Conservation (phyloP, 1,284 basidiomycete genomes). For the Apiotrichum sp. region DNA sequence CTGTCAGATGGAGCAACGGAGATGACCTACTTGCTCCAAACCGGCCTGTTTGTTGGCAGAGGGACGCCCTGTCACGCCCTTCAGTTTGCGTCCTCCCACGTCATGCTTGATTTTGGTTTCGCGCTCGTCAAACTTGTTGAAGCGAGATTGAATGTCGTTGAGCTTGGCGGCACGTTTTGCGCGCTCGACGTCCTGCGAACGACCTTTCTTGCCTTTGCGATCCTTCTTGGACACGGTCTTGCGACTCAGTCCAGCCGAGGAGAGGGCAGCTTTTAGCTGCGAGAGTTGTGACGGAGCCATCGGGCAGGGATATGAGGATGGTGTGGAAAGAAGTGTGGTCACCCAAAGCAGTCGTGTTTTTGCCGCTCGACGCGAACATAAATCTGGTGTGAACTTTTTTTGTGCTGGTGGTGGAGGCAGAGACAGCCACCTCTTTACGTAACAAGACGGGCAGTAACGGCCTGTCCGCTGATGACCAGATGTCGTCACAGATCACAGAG, state of each 20-base stretch:
- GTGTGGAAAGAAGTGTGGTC: background rate
- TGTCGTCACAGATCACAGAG: too few relatives aligned
- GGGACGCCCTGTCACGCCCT: constrained; percentile 75
- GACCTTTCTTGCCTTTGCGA: constrained; percentile 57
- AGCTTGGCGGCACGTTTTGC: constrained; percentile 72
- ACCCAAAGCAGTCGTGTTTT: too few relatives aligned
- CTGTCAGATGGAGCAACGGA: constrained; percentile 49
- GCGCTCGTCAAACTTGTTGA: constrained; percentile 92
- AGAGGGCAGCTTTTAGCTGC: constrained; percentile 78
- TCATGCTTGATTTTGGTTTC: constrained; percentile 85
- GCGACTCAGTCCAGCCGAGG: constrained; percentile 65
- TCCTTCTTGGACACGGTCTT: constrained; percentile 45
- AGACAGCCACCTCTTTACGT: too few relatives aligned
- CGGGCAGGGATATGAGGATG: background rate
- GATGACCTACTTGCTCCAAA: constrained; percentile 68
- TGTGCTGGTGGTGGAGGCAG: too few relatives aligned
- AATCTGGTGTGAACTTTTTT: too few relatives aligned
- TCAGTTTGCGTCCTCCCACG: constrained; percentile 78
- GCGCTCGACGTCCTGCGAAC: constrained; percentile 63
- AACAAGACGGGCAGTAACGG: too few relatives aligned
- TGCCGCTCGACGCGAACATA: too few relatives aligned
- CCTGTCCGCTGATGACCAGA: too few relatives aligned
- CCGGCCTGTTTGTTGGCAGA: constrained; percentile 82
- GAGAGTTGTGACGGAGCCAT: constrained; percentile 63
- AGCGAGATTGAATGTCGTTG: constrained; percentile 70